Evolutionary conservation across 2,329 filamentous ascomycete species (phyloP).

Genomic region (Colletotrichum sp.): DNA sequence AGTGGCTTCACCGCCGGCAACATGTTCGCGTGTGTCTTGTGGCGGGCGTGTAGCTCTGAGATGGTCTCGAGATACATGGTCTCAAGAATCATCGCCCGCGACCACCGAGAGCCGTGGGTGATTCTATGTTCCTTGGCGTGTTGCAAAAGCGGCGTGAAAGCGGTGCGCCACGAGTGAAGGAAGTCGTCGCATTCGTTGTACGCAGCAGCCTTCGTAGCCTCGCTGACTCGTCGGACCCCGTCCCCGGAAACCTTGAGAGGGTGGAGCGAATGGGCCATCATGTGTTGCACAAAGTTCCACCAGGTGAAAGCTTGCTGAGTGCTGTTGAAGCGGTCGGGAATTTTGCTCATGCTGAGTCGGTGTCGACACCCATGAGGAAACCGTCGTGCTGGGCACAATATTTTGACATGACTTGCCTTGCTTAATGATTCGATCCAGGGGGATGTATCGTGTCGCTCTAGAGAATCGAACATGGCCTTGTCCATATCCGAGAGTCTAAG

Average conservation of each 20-base stretch:
- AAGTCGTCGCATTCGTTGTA: background rate
- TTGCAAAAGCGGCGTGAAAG: background rate
- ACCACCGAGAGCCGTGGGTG: background rate
- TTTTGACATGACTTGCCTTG: background rate
- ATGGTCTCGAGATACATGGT: slow-evolving; percentile 6
- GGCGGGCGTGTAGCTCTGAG: background rate
- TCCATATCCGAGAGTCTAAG: background rate
- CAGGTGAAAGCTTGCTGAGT: background rate
- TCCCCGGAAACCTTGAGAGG: background rate
- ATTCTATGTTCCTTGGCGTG: background rate
- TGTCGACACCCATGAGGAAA: slow-evolving; percentile 4
- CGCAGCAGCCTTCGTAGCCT: background rate
- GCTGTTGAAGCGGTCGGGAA: background rate
- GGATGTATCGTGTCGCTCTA: slow-evolving; percentile 3
- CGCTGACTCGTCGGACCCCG: background rate
- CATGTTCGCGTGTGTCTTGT: background rate
- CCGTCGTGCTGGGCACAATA: background rate
- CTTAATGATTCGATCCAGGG: background rate
- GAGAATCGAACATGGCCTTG: background rate
- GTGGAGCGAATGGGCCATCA: slow-evolving; percentile 3
- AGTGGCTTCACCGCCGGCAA: background rate
- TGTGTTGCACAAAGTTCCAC: slow-evolving; percentile 9
- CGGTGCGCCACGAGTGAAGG: background rate
- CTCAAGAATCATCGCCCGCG: slow-evolving; percentile 11
- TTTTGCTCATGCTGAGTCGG: background rate